Evolutionary conservation across 2,329 filamentous ascomycete genomes (phyloP).

Genomic region (Aspergillus ibericus): DNA sequence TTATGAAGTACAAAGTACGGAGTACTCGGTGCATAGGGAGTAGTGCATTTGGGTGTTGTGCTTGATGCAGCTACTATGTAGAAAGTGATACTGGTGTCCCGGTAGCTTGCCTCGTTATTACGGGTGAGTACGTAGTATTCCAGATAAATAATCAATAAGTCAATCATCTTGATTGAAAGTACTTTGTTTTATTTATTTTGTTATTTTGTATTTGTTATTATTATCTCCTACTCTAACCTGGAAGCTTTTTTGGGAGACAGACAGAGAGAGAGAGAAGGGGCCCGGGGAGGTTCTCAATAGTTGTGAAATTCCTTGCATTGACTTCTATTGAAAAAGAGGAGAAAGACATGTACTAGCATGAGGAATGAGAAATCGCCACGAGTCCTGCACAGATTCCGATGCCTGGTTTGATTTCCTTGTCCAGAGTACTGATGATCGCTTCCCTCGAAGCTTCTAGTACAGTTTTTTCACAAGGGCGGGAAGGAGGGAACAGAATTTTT

Average conservation of each 20-base stretch:
- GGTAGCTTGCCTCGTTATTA: too few species aligned
- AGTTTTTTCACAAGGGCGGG: neutral
- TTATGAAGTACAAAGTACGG: too few species aligned
- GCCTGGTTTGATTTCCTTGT: neutral
- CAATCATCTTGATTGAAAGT: neutral
- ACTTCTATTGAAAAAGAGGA: neutral
- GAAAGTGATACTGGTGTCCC: too few species aligned
- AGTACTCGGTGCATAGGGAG: too few species aligned
- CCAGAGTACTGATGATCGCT: neutral
- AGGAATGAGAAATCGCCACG: neutral
- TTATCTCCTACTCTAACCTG: neutral
- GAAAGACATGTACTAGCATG: neutral
- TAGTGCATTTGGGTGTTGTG: too few species aligned
- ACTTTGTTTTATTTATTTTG: too few species aligned
- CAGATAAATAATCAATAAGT: neutral
- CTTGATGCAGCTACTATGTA: too few species aligned
- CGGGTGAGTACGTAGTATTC: too few species aligned
- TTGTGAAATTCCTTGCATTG: conserved; percentile 13
- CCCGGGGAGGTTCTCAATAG: neutral
- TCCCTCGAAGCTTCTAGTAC: neutral
- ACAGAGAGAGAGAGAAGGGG: neutral
- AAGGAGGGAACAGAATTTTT: neutral
- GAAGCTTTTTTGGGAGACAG: neutral
- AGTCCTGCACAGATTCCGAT: neutral
- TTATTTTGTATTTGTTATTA: neutral